Evolutionary conservation across 352 stramenopile species (phyloP), one percentile per base, ranked within the genome.

Genomic region (Pythium brachiatum): DNA sequence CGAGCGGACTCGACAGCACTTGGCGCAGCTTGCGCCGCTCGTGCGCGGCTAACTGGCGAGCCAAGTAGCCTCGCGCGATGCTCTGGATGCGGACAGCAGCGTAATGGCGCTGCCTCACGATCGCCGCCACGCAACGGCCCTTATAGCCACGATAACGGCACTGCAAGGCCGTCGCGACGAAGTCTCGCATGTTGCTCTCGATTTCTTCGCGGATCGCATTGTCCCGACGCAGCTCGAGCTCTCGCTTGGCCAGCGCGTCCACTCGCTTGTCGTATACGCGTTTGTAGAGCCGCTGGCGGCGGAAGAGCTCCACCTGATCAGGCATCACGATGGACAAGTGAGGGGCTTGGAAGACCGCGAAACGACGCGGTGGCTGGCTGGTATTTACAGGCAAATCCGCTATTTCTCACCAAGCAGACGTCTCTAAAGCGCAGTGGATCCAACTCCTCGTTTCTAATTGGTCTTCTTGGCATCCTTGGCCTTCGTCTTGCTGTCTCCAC

Each of bases 131-230:
- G 25, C 70, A 71, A 0, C 85, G 83, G 0, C 78, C 80, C 47
- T 81, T 75, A 73, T 74, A 94, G 0, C 85, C 81, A 8, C 83
- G 78, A 59, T 78, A 90, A 16, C 72, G 68, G 39, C 81, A 75
- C 66, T 92, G 85, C 4, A 94, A 60, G 26, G 78, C 79, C 7
- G 78, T 88, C 8, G 85, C 85, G 27, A 92, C 81, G 21, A 88
- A 89, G 60, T 83, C 64, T 23, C 83, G 86, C 76, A 88, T 89
- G 64, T 90, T 92, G 57, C 69, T 55, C 26, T 80, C 62, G 44
- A 90, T 89, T 56, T 94, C 85, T 51, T 91, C 83, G 23, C 81
- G 76, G 8, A 92, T 52, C 12, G 74, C 76, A 73, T 92, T 89
- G 25, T 88, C 78, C 11, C 64, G 62, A 5, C 79, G 76, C 27